phyloP scores from a whole-genome alignment of 2,329 filamentous ascomycete species.

The Colletotrichum sp. region DNA sequence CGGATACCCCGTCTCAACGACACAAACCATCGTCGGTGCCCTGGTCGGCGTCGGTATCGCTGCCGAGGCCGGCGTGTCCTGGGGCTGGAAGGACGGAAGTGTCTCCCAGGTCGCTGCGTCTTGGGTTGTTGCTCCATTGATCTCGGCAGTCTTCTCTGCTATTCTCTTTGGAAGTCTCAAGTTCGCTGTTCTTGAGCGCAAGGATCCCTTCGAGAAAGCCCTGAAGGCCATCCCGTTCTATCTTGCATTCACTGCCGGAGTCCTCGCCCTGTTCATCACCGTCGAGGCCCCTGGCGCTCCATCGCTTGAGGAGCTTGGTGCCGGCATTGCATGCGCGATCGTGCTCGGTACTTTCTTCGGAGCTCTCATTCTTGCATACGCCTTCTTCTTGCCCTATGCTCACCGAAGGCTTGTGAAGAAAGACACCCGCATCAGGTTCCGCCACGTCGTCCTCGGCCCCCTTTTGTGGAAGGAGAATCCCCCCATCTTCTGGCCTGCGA shows the following conservation, averaged over 20 bases:
- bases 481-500: slow-evolving; percentile 27
- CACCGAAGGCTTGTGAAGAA: slow-evolving; percentile 36
- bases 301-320: slow-evolving; percentile 35
- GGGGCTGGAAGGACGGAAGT: slow-evolving; percentile 22
- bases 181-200: slow-evolving; percentile 17
- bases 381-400: slow-evolving; percentile 41
- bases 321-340: slow-evolving; percentile 32
- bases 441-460: slow-evolving; percentile 40
- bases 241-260: slow-evolving; percentile 25
- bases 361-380: slow-evolving; percentile 29
- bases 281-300: slow-evolving; percentile 22
- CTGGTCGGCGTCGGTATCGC: slow-evolving; percentile 26
- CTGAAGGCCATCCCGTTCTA: slow-evolving; percentile 27
- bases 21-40: slow-evolving; percentile 19
- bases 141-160: slow-evolving; percentile 22
- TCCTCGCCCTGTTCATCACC: slow-evolving; percentile 27
- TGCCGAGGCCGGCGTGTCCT: slow-evolving; percentile 30
- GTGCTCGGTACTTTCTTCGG: slow-evolving; percentile 34
- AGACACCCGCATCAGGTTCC: slow-evolving; percentile 34
- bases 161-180: slow-evolving; percentile 23
- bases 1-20: slow-evolving; percentile 18
- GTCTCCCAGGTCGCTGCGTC: slow-evolving; percentile 27
- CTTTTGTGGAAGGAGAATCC: slow-evolving; percentile 32
- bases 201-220: slow-evolving; percentile 22
- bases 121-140: slow-evolving; percentile 24